Evolutionary conservation across 495 filamentous ascomycete genomes (phyloP), one percentile per base, ranked within the genome.

Genomic region (Penicillium antarcticum): DNA sequence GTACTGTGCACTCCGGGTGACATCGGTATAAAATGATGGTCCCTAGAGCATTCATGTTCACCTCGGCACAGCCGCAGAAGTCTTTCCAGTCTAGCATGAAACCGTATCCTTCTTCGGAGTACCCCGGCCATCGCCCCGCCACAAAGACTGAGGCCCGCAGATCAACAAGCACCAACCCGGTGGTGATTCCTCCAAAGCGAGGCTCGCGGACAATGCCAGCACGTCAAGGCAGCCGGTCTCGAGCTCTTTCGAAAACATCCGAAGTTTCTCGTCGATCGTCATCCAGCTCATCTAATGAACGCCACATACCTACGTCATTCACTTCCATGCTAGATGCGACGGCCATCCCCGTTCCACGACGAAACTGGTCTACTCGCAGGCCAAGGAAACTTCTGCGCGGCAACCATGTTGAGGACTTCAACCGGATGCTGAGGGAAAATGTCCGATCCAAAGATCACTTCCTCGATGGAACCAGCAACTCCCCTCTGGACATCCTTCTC

Each of bases 341-440:
- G 3, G 57, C 72, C 8, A 77, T 77, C 29, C 74, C 72, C 1
- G 64, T 69, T 1, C 70, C 71, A 23, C 69, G 73, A 29, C 61
- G 67, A 19, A 65, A 53, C 12, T 61, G 68, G 57, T 60, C 58
- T 14, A 57, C 56, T 12, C 62, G 69, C 32, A 62, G 63, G 21
- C 59, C 67, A 36, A 61, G 69, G 24, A 73, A 63, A 41, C 46
- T 74, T 26, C 69, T 70, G n/a, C 68, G 65, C 42, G 64, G 69
- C 8, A 69, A 73, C 43, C 66, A 74, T 65, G 72, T 69, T 24
- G 71, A 76, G 49, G 70, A 77, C 39, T 77, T 77, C 42, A 74
- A 67, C 51, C 67, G 64, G 40, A 60, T 77, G 45, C 53, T 77
- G 52, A 61, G 67, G 61, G 74, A 73, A 53, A 69, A 66, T 1